phyloP scores from a whole-genome alignment of 805 yeast genomes.

The Metschnikowia chrysomelidarum region DNA sequence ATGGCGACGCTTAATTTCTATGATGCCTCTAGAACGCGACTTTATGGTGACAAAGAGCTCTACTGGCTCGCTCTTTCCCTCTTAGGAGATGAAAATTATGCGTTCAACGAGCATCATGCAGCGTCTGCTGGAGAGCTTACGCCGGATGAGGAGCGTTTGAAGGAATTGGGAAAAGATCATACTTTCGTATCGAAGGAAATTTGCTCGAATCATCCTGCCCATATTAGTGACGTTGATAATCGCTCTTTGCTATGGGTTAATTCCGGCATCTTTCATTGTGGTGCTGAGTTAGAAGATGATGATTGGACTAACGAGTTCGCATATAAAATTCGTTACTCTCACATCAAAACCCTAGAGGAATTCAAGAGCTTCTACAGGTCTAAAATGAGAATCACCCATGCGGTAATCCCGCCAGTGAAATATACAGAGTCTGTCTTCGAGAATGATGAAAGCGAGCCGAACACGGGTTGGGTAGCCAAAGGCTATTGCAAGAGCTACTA shows the following conservation, averaged over 20 bases:
- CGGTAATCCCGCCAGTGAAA: no score
- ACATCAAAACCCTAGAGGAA: no score
- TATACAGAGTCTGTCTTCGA: no score
- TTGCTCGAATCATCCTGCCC: constrained; percentile 64
- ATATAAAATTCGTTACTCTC: no score
- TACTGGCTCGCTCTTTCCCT: constrained; percentile 30
- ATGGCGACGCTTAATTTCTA: constrained; percentile 29
- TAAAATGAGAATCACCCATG: no score
- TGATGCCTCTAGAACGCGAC: constrained; percentile 2
- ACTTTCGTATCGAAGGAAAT: constrained; percentile 39
- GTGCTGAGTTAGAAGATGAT: no score
- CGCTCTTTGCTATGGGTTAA: constrained; percentile 57
- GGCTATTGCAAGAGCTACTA: no score
- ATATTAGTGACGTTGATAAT: constrained; percentile 48
- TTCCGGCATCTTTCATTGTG: no score
- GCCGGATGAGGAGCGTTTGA: constrained; percentile 24
- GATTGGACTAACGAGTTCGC: no score
- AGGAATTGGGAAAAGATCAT: constrained; percentile 18
- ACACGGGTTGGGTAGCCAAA: no score
- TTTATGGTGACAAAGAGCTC: constrained; percentile 38
- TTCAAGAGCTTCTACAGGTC: no score
- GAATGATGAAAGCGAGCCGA: no score
- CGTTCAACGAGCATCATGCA: constrained; percentile 30
- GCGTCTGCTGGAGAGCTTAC: constrained; percentile 34
- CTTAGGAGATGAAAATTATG: constrained; percentile 28